Evolutionary conservation across 345 rosid species (phyloP).

Genomic region (Salix koriyanagi): DNA sequence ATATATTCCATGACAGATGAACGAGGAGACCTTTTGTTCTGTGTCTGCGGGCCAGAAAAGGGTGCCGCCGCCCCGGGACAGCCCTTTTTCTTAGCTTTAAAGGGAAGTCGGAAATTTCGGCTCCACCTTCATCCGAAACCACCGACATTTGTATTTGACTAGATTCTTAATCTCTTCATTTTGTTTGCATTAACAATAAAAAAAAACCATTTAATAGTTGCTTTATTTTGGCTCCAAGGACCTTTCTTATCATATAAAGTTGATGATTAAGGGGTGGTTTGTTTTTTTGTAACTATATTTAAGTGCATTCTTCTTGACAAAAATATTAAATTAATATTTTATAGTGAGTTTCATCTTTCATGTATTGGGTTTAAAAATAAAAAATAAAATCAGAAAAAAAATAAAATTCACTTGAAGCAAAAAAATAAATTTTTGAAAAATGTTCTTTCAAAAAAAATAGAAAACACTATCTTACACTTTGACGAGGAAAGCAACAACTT

Average conservation of each 20-base stretch:
- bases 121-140: neutral
- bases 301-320: no score
- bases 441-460: no score
- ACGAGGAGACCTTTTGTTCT: neutral
- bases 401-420: no score
- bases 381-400: no score
- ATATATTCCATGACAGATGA: neutral
- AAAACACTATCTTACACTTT: neutral
- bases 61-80: neutral
- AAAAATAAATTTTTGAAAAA: no score
- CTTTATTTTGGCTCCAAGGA: neutral
- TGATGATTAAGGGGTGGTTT: no score
- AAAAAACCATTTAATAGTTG: neutral
- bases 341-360: no score
- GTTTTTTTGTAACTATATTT: no score
- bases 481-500: conserved; percentile 10
- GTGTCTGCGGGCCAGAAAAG: neutral
- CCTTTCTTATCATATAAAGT: neutral
- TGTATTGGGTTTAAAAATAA: no score
- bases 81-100: neutral
- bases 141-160: neutral
- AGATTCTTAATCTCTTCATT: neutral
- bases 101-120: neutral
- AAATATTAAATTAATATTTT: no score
- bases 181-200: neutral